Evolutionary conservation across 2,329 filamentous ascomycete species (phyloP), one percentile per base, ranked within the genome.

Genomic region (Aschersonia sp.): DNA sequence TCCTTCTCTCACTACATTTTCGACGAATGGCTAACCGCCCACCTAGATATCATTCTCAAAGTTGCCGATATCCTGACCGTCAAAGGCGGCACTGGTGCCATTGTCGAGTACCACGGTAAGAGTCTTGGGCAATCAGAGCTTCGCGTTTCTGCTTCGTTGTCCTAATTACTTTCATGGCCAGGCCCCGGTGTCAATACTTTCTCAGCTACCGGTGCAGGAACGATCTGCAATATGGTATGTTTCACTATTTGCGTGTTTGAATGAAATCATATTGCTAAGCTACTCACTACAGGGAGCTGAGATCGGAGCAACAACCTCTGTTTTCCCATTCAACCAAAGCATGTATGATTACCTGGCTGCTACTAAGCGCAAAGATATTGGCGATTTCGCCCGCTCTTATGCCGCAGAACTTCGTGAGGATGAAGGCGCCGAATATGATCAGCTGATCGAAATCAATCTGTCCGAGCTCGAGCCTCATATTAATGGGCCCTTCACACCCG

Each of bases 401-500:
- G 84, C 87, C 57, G 74, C 86, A 59, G 87, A 94, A 59, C 84
- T 98, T 54, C 79, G 78, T 50, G 83, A 86, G 63, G 92, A 98
- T 57, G 75, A 94, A 69, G 87, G 87, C 56, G 86, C 87, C 56
- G 82, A 97, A 69, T 98, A 97, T 68, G 92, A 98, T 67, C 78
- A 97, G 71, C 69, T 95, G 56, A 87, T 97, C 60, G 90, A 95
- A 72, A 87, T 98, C 71, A 90, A 98, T 75, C 79, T 98, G 48
- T 84, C 79, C 50, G 85, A 90, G 69, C 83, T 98, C 45, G 92
- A 98, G 75, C 92, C 92, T 56, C 87, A 97, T 66, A 88, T 98
- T 74, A 98, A 98, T 74, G 92, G 92, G 55, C 92, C 92, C 54
- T 97, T 97, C 79, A 98, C 92, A 31, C 92, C 92, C 52, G 92